Evolutionary conservation across 1,139 yeast genomes (phyloP).

Genomic region (Magnusiomyces fungicola): DNA sequence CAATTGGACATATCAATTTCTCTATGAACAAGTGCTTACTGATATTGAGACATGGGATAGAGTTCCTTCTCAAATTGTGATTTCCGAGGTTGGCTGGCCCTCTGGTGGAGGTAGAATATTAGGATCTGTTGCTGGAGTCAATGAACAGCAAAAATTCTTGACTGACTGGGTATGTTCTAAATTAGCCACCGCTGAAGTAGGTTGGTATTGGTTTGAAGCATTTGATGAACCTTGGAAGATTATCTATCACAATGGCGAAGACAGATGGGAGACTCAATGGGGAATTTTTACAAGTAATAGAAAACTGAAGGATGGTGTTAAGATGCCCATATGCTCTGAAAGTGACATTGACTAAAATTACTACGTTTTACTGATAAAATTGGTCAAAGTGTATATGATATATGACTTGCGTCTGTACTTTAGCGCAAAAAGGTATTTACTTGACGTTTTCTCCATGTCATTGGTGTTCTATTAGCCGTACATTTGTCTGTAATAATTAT

Average conservation of each 20-base stretch:
- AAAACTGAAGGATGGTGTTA: slow-evolving; percentile 32
- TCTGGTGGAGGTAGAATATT: slow-evolving; percentile 48
- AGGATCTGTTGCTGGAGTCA: slow-evolving; percentile 41
- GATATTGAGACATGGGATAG: slow-evolving; percentile 26
- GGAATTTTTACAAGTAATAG: slow-evolving; percentile 52
- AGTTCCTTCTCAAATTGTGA: slow-evolving; percentile 30
- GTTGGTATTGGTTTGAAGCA: slow-evolving; percentile 64
- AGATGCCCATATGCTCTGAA: slow-evolving; percentile 14
- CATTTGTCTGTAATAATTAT: no score
- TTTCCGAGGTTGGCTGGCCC: slow-evolving; percentile 72
- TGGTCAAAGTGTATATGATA: no score
- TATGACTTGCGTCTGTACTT: no score
- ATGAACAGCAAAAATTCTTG: slow-evolving; percentile 43
- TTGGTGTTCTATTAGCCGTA: no score
- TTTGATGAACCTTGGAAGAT: slow-evolving; percentile 69
- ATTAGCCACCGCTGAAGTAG: slow-evolving; percentile 29
- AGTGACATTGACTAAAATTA: no score
- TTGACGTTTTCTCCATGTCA: no score
- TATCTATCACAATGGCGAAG: slow-evolving; percentile 42
- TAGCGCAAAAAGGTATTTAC: no score
- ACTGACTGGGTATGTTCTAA: slow-evolving; percentile 46
- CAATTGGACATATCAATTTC: slow-evolving; percentile 47
- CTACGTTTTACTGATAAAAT: no score
- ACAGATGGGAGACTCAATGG: slow-evolving; percentile 66
- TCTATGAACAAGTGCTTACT: slow-evolving; percentile 38